Percentiles rank a stretch among this genome's conserved stretches.
Conservation (phyloP, 495 filamentous ascomycete genomes). For the Cercophora samala region DNA sequence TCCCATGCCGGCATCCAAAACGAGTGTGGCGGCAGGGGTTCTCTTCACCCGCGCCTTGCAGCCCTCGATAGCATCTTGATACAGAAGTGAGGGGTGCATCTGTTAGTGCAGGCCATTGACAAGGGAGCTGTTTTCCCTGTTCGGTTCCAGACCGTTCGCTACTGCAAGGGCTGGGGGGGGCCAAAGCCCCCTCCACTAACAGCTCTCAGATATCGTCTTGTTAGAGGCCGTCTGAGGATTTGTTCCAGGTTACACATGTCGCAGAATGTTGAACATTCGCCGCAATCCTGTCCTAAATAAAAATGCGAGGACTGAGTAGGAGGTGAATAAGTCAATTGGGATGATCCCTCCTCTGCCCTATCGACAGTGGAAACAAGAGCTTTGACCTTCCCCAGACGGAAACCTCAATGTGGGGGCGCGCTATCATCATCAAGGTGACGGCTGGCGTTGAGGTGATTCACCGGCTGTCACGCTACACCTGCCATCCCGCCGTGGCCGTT, state of each 20-base stretch:
- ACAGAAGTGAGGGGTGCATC: neutral
- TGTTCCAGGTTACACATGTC: slow-evolving; percentile 1
- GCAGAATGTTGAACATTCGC: neutral
- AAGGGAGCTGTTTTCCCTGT: neutral
- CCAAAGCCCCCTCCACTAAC: neutral
- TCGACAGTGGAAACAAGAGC: neutral
- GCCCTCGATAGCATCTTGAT: neutral
- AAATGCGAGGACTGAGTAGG: neutral
- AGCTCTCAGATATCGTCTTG: neutral
- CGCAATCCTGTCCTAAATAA: slow-evolving; percentile 3
- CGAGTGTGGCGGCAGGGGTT: slow-evolving; percentile 6
- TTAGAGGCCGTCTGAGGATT: neutral
- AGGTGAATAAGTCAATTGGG: neutral
- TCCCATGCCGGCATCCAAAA: slow-evolving; percentile 10
- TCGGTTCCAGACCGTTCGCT: neutral
- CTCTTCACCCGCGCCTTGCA: neutral
- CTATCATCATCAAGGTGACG: neutral
- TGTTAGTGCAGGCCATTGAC: neutral
- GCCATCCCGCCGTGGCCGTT: neutral
- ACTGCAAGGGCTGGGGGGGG: neutral
- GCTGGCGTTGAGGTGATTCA: neutral
- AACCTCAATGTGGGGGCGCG: neutral
- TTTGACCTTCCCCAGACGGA: neutral
- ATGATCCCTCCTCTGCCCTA: neutral
- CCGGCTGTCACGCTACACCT: neutral